Conservation (phyloP, 805 yeast genomes). For the Dipodascus albidus region DNA sequence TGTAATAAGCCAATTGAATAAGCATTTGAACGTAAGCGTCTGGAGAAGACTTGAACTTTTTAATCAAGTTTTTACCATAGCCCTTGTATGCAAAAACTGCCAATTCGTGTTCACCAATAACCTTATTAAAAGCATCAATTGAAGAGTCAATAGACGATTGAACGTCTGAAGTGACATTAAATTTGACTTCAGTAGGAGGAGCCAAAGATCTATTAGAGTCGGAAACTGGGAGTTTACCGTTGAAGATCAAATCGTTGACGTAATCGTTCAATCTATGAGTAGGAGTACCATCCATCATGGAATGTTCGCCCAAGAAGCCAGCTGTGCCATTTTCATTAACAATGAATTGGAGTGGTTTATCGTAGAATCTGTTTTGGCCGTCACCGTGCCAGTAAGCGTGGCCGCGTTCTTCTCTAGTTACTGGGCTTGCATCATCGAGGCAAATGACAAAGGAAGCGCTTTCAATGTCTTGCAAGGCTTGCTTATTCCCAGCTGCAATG, state of each 20-base stretch:
- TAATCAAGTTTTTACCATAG: conserved; percentile 78
- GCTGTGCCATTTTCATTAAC: conserved; percentile 75
- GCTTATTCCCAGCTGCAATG: conserved; percentile 40
- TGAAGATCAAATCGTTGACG: conserved; percentile 44
- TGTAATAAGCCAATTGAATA: conserved; percentile 83
- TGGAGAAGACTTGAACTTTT: conserved; percentile 76
- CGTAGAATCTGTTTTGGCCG: conserved; percentile 82
- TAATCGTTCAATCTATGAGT: conserved; percentile 78
- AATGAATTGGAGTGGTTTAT: conserved; percentile 81
- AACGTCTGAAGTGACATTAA: conserved; percentile 47
- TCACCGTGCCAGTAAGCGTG: conserved; percentile 91
- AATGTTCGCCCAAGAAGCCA: conserved; percentile 93
- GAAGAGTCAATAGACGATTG: conserved; percentile 45
- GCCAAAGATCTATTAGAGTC: conserved; percentile 12
- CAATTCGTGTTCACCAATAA: conserved; percentile 59
- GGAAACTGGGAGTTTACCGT: conserved; percentile 29
- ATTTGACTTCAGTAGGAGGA: conserved; percentile 27
- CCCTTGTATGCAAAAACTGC: conserved; percentile 73
- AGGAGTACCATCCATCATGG: conserved; percentile 97
- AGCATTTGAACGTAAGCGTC: conserved; percentile 89
- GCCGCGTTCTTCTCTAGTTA: conserved; percentile 73
- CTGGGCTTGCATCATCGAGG: conserved; percentile 62
- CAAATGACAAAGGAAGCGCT: conserved; percentile 72
- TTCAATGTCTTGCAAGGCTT: conserved; percentile 55
- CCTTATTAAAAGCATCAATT: conserved; percentile 39